Percentiles rank a stretch among this genome's conserved stretches.
Conservation (phyloP, 176 grass and related monocot species). For the Dendrocalamus sinicus region DNA sequence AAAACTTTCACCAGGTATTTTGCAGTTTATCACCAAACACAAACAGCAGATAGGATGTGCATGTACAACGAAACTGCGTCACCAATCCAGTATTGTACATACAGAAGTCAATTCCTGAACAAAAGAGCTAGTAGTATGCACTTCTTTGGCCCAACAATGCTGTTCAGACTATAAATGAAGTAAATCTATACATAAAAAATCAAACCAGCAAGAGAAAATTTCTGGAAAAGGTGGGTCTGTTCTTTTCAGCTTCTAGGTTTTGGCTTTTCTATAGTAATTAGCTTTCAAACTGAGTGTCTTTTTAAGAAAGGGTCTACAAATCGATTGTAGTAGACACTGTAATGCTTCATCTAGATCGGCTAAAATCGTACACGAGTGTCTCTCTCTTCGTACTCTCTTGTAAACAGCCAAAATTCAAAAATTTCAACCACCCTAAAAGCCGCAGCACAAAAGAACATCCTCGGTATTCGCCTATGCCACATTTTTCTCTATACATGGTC, state of each 20-base stretch:
- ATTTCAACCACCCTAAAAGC: too few relatives aligned
- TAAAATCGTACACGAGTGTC: too few relatives aligned
- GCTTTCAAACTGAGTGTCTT: too few relatives aligned
- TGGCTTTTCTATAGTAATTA: too few relatives aligned
- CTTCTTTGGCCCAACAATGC: slow-evolving; percentile 41
- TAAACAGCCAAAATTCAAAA: too few relatives aligned
- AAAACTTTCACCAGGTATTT: slow-evolving; percentile 13
- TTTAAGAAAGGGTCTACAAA: too few relatives aligned
- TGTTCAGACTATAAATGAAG: slow-evolving; percentile 34
- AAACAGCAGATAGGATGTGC: background rate
- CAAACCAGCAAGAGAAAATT: background rate
- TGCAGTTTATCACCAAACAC: background rate
- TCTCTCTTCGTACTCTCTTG: too few relatives aligned
- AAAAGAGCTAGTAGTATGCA: slow-evolving; percentile 1
- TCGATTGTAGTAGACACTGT: too few relatives aligned
- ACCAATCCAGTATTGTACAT: slow-evolving; percentile 33
- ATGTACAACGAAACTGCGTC: slow-evolving; percentile 19
- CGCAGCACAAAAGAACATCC: too few relatives aligned
- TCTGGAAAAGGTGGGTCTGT: background rate
- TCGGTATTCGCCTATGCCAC: slow-evolving; percentile 20
- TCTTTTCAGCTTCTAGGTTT: too few relatives aligned
- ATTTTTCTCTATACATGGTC: background rate
- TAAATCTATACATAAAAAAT: slow-evolving; percentile 47
- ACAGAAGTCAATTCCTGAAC: slow-evolving; percentile 16
- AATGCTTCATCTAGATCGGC: too few relatives aligned